A percentile compares a stretch with the other conserved stretches of the same genome.
phyloP scores from a whole-genome alignment of 129 eudicot genomes.

The Flaveria linearis region DNA sequence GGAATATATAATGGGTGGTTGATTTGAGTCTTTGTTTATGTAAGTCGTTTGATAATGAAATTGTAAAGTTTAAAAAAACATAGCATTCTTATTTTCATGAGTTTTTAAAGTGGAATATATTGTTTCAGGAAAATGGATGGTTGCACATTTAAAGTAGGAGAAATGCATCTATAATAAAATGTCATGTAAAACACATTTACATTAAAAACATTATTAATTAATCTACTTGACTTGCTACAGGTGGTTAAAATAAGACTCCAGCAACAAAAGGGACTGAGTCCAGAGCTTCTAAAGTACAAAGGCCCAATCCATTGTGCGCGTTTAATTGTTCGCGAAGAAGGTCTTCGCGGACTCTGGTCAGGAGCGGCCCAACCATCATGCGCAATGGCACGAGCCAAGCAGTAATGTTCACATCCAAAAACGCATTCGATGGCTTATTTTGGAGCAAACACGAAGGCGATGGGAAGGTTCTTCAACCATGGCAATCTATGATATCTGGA shows the following conservation, averaged over 20 bases:
- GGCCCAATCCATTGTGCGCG: slow-evolving; percentile 92
- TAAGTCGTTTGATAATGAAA: too few relatives aligned
- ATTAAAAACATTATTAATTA: too few relatives aligned
- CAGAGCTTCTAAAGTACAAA: slow-evolving; percentile 75
- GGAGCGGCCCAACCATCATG: slow-evolving; percentile 94
- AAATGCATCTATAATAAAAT: too few relatives aligned
- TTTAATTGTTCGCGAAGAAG: slow-evolving; percentile 75
- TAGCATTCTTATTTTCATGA: too few relatives aligned
- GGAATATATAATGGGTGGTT: too few relatives aligned
- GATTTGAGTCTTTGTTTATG: too few relatives aligned
- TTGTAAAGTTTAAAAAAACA: too few relatives aligned
- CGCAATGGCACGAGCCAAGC: slow-evolving; percentile 97
- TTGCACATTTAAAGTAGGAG: too few relatives aligned
- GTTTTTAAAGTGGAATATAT: too few relatives aligned
- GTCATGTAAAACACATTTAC: too few relatives aligned
- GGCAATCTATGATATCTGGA: slow-evolving; percentile 97
- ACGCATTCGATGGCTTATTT: slow-evolving; percentile 59
- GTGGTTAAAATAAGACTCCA: slow-evolving; percentile 92
- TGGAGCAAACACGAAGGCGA: slow-evolving; percentile 91
- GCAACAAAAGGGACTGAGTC: slow-evolving; percentile 83
- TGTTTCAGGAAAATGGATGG: too few relatives aligned
- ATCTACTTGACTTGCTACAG: slow-evolving; percentile 37
- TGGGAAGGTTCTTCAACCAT: slow-evolving; percentile 71
- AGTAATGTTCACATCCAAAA: slow-evolving; percentile 91
- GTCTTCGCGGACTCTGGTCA: slow-evolving; percentile 84